These are phyloP conservation scores for Blastocystis sp. DNA, from an alignment of 352 stramenopile species.

Conservation along the genomic window DNA sequence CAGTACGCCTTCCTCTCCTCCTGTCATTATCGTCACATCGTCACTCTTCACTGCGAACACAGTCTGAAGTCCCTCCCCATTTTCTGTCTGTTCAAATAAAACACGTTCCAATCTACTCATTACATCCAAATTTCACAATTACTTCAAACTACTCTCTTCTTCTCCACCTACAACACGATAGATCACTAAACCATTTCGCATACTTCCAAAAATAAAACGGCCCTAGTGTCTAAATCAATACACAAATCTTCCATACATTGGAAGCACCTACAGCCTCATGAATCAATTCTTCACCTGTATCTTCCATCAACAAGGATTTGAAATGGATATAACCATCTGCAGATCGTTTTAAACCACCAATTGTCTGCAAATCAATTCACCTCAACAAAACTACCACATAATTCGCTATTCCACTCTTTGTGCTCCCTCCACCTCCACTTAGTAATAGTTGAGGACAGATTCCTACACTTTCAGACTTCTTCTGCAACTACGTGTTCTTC, in stretches of 20 bases:
- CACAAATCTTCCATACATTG: not conserved
- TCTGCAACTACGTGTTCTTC: not conserved
- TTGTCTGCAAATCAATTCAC: not conserved
- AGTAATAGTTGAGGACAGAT: slow-evolving; percentile 15
- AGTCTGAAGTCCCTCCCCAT: not conserved
- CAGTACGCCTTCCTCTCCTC: slow-evolving; percentile 28
- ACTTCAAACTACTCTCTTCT: not conserved
- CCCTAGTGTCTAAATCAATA: not conserved
- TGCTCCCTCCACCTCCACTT: slow-evolving; percentile 16
- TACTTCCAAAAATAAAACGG: slow-evolving; percentile 33
- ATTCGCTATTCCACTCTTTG: slow-evolving; percentile 33
- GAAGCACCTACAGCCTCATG: slow-evolving; percentile 11
- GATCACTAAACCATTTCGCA: slow-evolving; percentile 34
- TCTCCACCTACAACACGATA: slow-evolving; percentile 35
- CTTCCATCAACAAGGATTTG: not conserved
- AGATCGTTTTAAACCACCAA: slow-evolving; percentile 9
- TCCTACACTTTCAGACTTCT: not conserved
- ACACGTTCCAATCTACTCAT: slow-evolving; percentile 32
- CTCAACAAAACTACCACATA: slow-evolving; percentile 6
- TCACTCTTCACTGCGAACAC: not conserved
- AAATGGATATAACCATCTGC: slow-evolving; percentile 24
- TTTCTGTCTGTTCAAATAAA: slow-evolving; percentile 27
- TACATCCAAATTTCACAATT: not conserved
- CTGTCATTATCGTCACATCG: slow-evolving; percentile 31
- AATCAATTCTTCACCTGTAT: slow-evolving; percentile 24